Evolutionary conservation across 805 yeast genomes (phyloP), one percentile per base, ranked within the genome.

Genomic region (Metschnikowia noctiluminum): DNA sequence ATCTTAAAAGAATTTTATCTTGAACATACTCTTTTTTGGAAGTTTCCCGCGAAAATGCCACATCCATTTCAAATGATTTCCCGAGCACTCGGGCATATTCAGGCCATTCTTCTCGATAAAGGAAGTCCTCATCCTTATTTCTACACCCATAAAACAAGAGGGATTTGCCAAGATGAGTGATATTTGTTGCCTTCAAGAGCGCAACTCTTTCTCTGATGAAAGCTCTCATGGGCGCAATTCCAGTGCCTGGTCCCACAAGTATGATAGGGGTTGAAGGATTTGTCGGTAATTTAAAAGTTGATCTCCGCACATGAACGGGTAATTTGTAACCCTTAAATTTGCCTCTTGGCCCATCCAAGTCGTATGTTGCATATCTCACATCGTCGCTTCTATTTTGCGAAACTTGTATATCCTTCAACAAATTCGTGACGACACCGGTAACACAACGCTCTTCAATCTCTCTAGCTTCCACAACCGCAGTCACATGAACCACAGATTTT

Each of bases 161-260:
- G 43, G 85, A 79, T 56, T 84, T 80, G 48, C 97, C 98, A 41
- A 88, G 70, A 10, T 57, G 61, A 11, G 53, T 52, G 39, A 58
- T 38, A 39, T 50, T 55, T 57, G 53, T 58, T 35, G 62, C 57
- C 42, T 61, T 51, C 74, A 79, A 46, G 66, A 66, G 49, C 68
- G 81, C 56, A n/a, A 84, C 87, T 61, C 91, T 85, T 65, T 92
- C 99, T 72, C 95, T 84, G 35, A 92, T 69, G 58, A 92, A 92
- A 3, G 96, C 99, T 73, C 99, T 84, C 76, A 94, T 89, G 53
- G 99, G 99, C 9, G 99, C 98, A 43, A 92, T 92, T 67, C 99
- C 99, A 3, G 99, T 94, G 56, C 99, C 99, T 40, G 99, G 98
- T 28, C 99, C 99, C 62, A 92, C 79, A 86, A 91, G 81, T 60